phyloP scores from a whole-genome alignment of 2,329 filamentous ascomycete genomes.

The Cladophialophora exuberans region DNA sequence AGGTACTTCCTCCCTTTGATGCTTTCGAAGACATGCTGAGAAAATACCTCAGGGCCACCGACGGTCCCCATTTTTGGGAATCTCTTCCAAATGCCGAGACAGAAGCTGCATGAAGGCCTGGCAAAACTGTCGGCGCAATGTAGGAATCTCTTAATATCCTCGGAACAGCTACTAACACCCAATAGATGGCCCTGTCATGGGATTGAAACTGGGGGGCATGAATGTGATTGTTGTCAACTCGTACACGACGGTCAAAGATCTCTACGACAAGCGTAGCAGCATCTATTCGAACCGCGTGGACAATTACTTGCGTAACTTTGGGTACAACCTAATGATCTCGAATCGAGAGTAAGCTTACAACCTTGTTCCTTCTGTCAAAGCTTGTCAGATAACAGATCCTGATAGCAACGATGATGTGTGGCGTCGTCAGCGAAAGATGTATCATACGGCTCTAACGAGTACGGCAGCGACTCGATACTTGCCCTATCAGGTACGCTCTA shows the following conservation, averaged over 20 bases:
- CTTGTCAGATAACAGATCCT: background rate
- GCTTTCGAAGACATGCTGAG: background rate
- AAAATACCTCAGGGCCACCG: background rate
- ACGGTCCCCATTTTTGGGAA: conserved; percentile 4
- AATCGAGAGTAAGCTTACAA: conserved; percentile 9
- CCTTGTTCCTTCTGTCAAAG: background rate
- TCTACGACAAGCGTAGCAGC: conserved; percentile 2
- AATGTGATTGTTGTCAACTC: conserved; percentile 1
- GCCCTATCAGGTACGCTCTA: conserved; percentile 3
- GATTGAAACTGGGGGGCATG: background rate
- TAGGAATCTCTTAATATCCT: conserved; percentile 5
- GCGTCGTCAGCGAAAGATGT: background rate
- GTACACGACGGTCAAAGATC: conserved; percentile 7
- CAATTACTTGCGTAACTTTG: conserved; percentile 6
- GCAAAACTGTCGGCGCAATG: conserved; percentile 2
- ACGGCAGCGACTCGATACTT: background rate
- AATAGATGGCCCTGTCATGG: conserved; percentile 8
- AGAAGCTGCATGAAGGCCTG: background rate
- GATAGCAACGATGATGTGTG: conserved; percentile 6
- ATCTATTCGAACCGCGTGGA: conserved; percentile 4
- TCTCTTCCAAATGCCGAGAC: conserved; percentile 2
- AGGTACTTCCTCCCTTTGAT: background rate
- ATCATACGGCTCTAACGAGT: background rate
- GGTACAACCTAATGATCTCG: conserved; percentile 4
- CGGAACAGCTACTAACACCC: background rate